Evolutionary conservation across 1,284 basidiomycete genomes (phyloP).

Genomic region (Fomitopsis schrenkii): DNA sequence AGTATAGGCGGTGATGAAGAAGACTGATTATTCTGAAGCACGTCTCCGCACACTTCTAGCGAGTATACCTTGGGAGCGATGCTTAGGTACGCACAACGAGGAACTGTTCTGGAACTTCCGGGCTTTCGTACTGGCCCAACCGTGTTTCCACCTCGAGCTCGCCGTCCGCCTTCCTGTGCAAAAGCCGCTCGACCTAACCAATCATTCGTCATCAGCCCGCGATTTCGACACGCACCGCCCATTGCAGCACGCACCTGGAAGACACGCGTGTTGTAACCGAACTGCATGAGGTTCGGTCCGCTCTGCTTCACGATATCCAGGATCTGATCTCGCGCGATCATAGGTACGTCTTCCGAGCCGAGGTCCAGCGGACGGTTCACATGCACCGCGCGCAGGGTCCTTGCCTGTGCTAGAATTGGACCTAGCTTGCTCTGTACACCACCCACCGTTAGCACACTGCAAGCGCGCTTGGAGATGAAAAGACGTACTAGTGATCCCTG

Average conservation of each 20-base stretch:
- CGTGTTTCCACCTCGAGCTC: slow-evolving; percentile 32
- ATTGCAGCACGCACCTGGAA: slow-evolving; percentile 38
- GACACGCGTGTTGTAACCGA: slow-evolving; percentile 37
- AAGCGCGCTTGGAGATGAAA: background rate
- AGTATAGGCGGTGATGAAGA: no score
- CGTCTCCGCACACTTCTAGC: background rate
- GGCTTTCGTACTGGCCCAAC: slow-evolving; percentile 53
- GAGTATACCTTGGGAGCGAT: background rate
- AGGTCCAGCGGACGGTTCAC: slow-evolving; percentile 44
- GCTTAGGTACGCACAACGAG: slow-evolving; percentile 50
- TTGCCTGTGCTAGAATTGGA: slow-evolving; percentile 29
- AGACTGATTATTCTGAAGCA: background rate
- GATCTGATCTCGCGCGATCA: slow-evolving; percentile 18
- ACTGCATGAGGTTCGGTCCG: slow-evolving; percentile 26
- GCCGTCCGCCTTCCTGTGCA: slow-evolving; percentile 30
- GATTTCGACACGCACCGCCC: background rate
- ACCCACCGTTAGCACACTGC: background rate
- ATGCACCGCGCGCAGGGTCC: slow-evolving; percentile 43
- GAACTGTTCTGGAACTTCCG: slow-evolving; percentile 69
- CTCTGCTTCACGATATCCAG: slow-evolving; percentile 26
- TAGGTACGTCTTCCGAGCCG: slow-evolving; percentile 21
- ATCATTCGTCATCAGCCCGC: background rate
- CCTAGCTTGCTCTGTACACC: slow-evolving; percentile 34
- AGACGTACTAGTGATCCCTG: slow-evolving; percentile 40
- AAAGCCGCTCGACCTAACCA: slow-evolving; percentile 46